Evolutionary conservation across 2,329 filamentous ascomycete genomes (phyloP), one percentile per base, ranked within the genome.

Genomic region (Albophoma yamanashiensis): DNA sequence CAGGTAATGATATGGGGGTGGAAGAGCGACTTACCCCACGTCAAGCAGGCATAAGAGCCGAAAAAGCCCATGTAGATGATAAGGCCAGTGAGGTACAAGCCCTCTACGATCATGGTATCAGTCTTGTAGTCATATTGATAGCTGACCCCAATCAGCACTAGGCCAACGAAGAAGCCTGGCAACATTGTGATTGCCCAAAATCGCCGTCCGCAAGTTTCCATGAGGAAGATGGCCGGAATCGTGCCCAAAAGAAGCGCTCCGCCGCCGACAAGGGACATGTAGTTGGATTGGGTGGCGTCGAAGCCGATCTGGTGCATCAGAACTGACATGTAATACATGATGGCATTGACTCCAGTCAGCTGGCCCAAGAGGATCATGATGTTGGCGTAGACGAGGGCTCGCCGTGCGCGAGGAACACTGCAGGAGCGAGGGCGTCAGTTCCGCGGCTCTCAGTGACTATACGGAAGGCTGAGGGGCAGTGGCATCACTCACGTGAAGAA

Each of bases 121-220:
- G 73, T 76, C 0, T 71, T 62, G 5, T 78, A 66, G 9, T 78
- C 69, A 47, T 88, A 78, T 12, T 82, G 80, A 73, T 89, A 89
- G 53, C 81, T 83, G 22, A 79, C 73, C 5, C 87, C 88, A 62
- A 90, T 85, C 31, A 90, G 75, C 12, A 89, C 72, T 0, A 90
- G 77, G 20, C 87, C 87, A 53, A 89, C 69, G 66, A 90, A 88
- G 78, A 89, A 90, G 0, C 86, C 85, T 0, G 87, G 87, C 47
- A 91, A 75, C 82, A 88, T 90, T 5, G 79, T 79, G 62, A 86
- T 88, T 39, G 87, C 88, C 88, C 87, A 90, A 79, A 89, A 89
- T 4, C 87, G 84, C 27, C 88, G 84, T 15, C 87, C 87, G 56
- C 85, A 89, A 3, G 78, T 82, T 67, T 91, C 88, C 87, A 91